phyloP scores from a whole-genome alignment of 2,329 filamentous ascomycete genomes.

The Didymella exigua region DNA sequence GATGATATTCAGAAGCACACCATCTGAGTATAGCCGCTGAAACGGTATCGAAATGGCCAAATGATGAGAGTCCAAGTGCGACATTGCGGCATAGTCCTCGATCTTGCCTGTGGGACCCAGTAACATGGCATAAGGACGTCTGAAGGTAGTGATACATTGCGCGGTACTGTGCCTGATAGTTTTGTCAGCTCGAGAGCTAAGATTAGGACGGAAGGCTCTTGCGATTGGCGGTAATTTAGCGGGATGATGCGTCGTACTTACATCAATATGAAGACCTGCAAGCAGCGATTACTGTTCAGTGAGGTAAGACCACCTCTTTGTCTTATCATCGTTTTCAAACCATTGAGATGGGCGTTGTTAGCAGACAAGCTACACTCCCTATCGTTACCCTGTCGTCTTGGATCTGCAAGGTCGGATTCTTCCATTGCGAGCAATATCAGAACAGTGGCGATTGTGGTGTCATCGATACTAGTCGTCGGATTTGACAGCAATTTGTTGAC shows the following conservation, averaged over 20 bases:
- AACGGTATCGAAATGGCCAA: neutral
- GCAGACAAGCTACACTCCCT: conserved; percentile 28
- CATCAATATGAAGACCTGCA: conserved; percentile 43
- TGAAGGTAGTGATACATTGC: conserved; percentile 39
- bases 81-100: conserved; percentile 29
- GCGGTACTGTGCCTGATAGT: conserved; percentile 41
- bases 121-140: conserved; percentile 36
- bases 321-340: conserved; percentile 40
- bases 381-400: conserved; percentile 20
- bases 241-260: conserved; percentile 19
- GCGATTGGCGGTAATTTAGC: neutral
- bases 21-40: neutral
- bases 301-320: conserved; percentile 42
- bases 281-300: conserved; percentile 33
- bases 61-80: neutral
- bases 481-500: conserved; percentile 38
- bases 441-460: conserved; percentile 43
- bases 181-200: neutral
- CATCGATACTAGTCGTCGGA: conserved; percentile 28
- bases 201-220: neutral
- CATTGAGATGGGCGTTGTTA: conserved; percentile 36
- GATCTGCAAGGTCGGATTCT: conserved; percentile 35
- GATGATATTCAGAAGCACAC: neutral
- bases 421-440: conserved; percentile 41
- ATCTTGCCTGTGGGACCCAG: conserved; percentile 23